phyloP scores from a whole-genome alignment of 192 early-diverging fungal genomes.

The Backusella psychrophila region DNA sequence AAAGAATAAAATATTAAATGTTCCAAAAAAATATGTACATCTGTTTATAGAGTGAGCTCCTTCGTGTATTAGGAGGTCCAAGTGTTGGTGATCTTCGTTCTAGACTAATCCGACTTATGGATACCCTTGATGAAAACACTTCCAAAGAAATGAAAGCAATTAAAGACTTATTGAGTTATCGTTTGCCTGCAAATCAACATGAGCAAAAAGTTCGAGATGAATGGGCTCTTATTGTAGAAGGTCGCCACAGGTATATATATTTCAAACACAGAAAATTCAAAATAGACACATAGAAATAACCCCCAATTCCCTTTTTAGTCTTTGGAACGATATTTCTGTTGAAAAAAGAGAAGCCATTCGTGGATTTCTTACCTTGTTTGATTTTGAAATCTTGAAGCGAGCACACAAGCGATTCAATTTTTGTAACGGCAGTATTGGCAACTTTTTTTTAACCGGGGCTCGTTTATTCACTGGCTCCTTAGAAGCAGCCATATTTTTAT shows the following conservation, averaged over 20 bases:
- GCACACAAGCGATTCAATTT: conserved; percentile 67
- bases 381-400: conserved; percentile 62
- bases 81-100: conserved; percentile 75
- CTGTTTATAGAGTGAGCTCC: conserved; percentile 53
- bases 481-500: conserved; percentile 73
- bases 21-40: neutral
- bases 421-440: conserved; percentile 71
- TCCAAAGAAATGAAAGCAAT: conserved; percentile 57
- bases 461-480: conserved; percentile 68
- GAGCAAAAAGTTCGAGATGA: conserved; percentile 61
- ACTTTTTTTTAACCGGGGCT: conserved; percentile 77
- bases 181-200: conserved; percentile 55
- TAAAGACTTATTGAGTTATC: conserved; percentile 67
- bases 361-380: conserved; percentile 66
- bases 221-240: conserved; percentile 74
- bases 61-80: conserved; percentile 72
- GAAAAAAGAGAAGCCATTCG: conserved; percentile 68
- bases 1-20: neutral
- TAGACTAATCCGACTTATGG: conserved; percentile 62
- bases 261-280: neutral
- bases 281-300: neutral
- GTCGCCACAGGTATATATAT: conserved; percentile 54
- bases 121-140: conserved; percentile 43
- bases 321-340: conserved; percentile 49
- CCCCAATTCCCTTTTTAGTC: conserved; percentile 21